phyloP scores from a whole-genome alignment of 352 stramenopile genomes.

The Globisporangium parvum region DNA sequence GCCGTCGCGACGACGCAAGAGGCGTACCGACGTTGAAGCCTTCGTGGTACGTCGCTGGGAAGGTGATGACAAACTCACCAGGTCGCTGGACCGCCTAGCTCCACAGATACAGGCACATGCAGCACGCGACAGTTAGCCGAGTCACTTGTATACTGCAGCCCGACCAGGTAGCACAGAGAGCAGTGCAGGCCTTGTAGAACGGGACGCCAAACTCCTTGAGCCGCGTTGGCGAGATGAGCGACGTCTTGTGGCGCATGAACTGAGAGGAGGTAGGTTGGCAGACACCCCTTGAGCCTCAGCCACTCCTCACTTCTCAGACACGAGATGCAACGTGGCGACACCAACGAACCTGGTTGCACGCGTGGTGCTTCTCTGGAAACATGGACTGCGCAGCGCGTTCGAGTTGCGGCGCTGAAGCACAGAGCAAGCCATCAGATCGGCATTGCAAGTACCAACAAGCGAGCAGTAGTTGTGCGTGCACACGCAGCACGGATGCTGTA shows the following conservation, averaged over 20 bases:
- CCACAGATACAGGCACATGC: not conserved
- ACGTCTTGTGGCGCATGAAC: slow-evolving; percentile 93
- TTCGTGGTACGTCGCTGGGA: slow-evolving; percentile 85
- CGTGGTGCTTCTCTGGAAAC: slow-evolving; percentile 84
- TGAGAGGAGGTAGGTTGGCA: slow-evolving; percentile 14
- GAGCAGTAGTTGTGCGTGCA: not conserved
- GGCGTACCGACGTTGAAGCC: slow-evolving; percentile 84
- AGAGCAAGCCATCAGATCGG: not conserved
- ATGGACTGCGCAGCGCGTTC: slow-evolving; percentile 81
- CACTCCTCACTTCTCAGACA: no score
- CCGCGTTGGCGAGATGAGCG: slow-evolving; percentile 78
- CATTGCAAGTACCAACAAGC: not conserved
- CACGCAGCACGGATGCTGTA: not conserved
- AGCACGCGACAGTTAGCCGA: not conserved
- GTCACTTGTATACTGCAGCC: not conserved
- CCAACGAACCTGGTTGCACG: slow-evolving; percentile 56
- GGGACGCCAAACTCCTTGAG: slow-evolving; percentile 82
- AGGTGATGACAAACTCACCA: slow-evolving; percentile 92
- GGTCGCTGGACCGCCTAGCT: slow-evolving; percentile 65
- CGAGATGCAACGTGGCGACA: no score
- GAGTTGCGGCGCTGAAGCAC: slow-evolving; percentile 41
- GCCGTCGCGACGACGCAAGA: slow-evolving; percentile 18
- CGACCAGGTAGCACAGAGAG: not conserved
- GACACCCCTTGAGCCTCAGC: not conserved
- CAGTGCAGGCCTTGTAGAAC: slow-evolving; percentile 48